phyloP scores from a whole-genome alignment of 129 eudicot species.

The Calendula officinalis region DNA sequence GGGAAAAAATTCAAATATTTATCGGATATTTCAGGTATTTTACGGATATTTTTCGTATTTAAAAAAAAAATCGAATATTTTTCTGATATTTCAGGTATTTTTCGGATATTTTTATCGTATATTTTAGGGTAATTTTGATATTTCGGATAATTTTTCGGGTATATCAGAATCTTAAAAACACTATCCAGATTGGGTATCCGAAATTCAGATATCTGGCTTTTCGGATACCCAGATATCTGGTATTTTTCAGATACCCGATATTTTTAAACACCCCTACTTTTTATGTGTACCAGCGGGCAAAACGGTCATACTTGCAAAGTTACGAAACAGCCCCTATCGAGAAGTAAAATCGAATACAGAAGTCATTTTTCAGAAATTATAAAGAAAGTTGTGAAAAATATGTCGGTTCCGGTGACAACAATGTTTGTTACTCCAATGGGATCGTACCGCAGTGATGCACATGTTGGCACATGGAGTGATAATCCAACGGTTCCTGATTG shows the following conservation, averaged over 20 bases:
- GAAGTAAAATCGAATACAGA: constrained; percentile 37
- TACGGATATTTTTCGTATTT: too few species aligned
- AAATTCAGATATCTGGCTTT: too few species aligned
- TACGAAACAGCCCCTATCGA: constrained; percentile 44
- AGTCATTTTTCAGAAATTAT: constrained; percentile 59
- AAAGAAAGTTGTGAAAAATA: constrained; percentile 46
- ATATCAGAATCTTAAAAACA: too few species aligned
- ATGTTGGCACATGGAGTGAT: constrained; percentile 92
- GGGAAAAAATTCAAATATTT: too few species aligned
- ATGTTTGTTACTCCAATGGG: constrained; percentile 90
- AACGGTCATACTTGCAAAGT: constrained; percentile 63
- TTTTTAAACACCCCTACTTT: neutral
- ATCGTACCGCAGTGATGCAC: constrained; percentile 87
- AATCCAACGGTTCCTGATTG: constrained; percentile 84
- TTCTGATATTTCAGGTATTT: too few species aligned
- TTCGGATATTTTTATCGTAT: too few species aligned
- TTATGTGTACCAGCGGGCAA: constrained; percentile 44
- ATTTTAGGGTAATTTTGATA: too few species aligned
- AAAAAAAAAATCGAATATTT: too few species aligned
- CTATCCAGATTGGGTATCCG: too few species aligned
- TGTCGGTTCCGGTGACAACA: constrained; percentile 65
- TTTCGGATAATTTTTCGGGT: too few species aligned
- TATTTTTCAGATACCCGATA: neutral
- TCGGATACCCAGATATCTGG: too few species aligned
- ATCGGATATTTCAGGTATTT: too few species aligned